Percentiles rank a stretch among this genome's conserved stretches.
Evolutionary conservation across 805 yeast genomes (phyloP).

Genomic region (Kodamaea sagamina): DNA sequence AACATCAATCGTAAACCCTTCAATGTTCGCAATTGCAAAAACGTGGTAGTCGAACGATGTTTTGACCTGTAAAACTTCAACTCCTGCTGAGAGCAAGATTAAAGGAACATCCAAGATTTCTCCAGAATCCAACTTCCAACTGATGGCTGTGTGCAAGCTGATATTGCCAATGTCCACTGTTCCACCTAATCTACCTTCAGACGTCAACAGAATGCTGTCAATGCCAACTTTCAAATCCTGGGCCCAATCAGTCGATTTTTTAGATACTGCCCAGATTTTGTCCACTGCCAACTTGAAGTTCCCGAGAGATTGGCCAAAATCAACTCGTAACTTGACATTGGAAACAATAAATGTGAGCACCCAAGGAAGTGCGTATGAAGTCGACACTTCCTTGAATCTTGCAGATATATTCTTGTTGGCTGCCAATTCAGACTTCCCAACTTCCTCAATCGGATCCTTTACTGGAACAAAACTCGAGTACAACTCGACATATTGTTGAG

Average conservation of each 20-base stretch:
- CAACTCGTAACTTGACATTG: constrained; percentile 57
- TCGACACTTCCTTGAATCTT: constrained; percentile 57
- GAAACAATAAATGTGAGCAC: constrained; percentile 57
- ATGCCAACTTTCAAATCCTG: constrained; percentile 69
- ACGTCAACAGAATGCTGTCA: constrained; percentile 49
- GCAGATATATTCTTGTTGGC: constrained; percentile 42
- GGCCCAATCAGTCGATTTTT: constrained; percentile 67
- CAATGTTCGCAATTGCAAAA: constrained; percentile 63
- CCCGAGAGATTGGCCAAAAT: constrained; percentile 85
- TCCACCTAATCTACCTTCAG: constrained; percentile 85
- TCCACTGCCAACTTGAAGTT: constrained; percentile 55
- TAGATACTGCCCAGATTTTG: constrained; percentile 66
- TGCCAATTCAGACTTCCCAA: constrained; percentile 20
- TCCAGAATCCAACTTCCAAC: constrained; percentile 58
- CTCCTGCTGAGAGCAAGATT: constrained; percentile 59
- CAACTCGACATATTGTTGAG: constrained; percentile 30
- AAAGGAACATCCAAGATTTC: constrained; percentile 59
- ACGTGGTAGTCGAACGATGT: constrained; percentile 83
- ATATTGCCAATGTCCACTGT: constrained; percentile 50
- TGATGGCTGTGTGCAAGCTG: constrained; percentile 62
- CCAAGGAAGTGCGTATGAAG: constrained; percentile 75
- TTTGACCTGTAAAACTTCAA: constrained; percentile 58
- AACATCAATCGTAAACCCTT: constrained; percentile 52
- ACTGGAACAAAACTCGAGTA: constrained; percentile 8
- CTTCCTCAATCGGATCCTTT: background rate